Conservation (phyloP, 306 rosid genomes). For the Vicia villosa region DNA sequence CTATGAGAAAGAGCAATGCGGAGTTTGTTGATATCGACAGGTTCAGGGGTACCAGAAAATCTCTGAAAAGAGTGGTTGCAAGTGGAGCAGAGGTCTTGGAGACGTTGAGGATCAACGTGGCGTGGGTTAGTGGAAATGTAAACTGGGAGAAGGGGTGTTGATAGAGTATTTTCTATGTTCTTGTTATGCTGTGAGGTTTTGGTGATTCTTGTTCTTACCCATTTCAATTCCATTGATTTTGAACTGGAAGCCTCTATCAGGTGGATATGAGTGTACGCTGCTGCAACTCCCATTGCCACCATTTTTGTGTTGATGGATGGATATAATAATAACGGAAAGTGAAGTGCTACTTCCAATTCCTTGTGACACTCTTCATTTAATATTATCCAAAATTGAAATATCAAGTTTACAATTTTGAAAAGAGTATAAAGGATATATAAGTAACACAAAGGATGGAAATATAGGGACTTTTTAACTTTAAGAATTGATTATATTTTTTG, state of each 20-base stretch:
- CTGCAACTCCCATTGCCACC: slow-evolving; percentile 37
- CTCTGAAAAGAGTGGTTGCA: slow-evolving; percentile 60
- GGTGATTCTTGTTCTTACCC: slow-evolving; percentile 41
- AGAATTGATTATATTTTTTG: no score
- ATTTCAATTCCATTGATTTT: slow-evolving; percentile 53
- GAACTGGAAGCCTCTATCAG: slow-evolving; percentile 20
- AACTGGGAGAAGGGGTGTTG: slow-evolving; percentile 47
- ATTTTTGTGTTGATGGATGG: slow-evolving; percentile 24
- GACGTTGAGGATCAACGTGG: slow-evolving; percentile 55
- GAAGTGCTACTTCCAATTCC: background rate
- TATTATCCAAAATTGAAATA: no score
- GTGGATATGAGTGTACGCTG: background rate
- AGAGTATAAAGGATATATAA: no score
- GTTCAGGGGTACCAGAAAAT: slow-evolving; percentile 36
- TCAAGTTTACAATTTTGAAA: no score
- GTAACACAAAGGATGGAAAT: no score
- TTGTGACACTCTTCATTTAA: no score
- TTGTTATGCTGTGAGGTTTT: slow-evolving; percentile 24
- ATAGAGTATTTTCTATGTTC: background rate
- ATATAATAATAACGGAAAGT: slow-evolving; percentile 8
- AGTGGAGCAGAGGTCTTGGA: slow-evolving; percentile 52
- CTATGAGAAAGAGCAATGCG: slow-evolving; percentile 73
- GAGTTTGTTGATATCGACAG: slow-evolving; percentile 59
- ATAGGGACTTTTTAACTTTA: no score
- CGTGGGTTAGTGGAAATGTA: slow-evolving; percentile 61